phyloP scores from a whole-genome alignment of 164 flowering plant genomes.

The Vitis labrusca region DNA sequence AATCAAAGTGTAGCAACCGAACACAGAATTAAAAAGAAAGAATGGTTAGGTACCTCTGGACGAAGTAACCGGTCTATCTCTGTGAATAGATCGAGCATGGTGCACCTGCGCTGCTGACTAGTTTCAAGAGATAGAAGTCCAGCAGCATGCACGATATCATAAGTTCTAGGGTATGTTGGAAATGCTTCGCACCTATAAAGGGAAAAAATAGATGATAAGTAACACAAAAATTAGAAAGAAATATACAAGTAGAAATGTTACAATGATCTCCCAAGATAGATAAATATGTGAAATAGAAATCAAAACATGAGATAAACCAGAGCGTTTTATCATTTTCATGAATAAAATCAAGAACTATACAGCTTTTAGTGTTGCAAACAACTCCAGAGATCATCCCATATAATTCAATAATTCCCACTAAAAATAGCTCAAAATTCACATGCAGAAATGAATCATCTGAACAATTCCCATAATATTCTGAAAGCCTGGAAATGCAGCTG shows the following conservation, averaged over 20 bases:
- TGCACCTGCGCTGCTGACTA: constrained; percentile 60
- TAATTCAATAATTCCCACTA: background rate
- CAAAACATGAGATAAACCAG: background rate
- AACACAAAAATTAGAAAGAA: background rate
- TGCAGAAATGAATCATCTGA: background rate
- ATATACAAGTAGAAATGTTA: background rate
- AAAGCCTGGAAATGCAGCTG: too few species aligned
- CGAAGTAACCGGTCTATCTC: constrained; percentile 96
- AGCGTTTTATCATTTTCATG: background rate
- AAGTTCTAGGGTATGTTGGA: constrained; percentile 96
- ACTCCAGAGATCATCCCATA: background rate
- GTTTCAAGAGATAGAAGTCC: constrained; percentile 79
- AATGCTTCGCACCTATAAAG: constrained; percentile 91
- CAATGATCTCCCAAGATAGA: background rate
- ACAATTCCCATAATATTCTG: background rate
- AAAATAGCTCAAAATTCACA: background rate
- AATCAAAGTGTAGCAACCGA: background rate
- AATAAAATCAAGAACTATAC: background rate
- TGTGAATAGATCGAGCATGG: constrained; percentile 64
- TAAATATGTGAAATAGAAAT: background rate
- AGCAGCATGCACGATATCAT: constrained; percentile 88
- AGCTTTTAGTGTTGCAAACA: background rate
- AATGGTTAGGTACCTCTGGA: constrained; percentile 72
- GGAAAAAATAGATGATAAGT: background rate
- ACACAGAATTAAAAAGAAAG: background rate